Base-by-base conservation (phyloP, 176 grass and related monocot genomes). In the Zoysia japonica region DNA sequence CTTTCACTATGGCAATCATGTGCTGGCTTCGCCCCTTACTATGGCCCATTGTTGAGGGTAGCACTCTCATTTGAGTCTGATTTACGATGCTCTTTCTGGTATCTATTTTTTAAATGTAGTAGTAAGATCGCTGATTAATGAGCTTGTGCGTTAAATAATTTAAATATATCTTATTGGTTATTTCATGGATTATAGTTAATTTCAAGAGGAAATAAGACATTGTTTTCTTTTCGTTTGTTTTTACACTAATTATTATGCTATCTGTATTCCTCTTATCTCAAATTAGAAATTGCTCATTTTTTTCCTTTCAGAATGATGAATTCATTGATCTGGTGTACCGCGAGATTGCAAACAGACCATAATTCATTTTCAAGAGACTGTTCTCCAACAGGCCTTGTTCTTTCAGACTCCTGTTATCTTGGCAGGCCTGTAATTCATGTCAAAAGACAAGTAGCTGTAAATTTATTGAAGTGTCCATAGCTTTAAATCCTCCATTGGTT, bases 311-410 rank as follows among this genome's bases (percentile, higher is more conserved):
- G 90, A 89, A 78, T 4, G 72, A 84, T 51, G 70, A 81, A 51
- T 92, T 89, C 28, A 52, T 89, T 0, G 90, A 92, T 73, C 86
- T 92, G 62, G 47, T 92, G 9, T 86, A 86, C 70, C 52, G 72
- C 36, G 90, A 92, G 90, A 73, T 92, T 65, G 17, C 72, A 66
- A 89, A 78, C 71, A 84, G 86, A 59, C 80, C 89, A 35, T 74
- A 65, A 75, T 76, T 61, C 44, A 79, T 80, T 51, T 70, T 80
- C 7, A 76, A 13, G 8, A 47, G 51, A 36, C 16, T 65, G 11
- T 15, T 71, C 11, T 66, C 35, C 28, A 8, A 50, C 50, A 83
- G 68, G 60, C 59, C 50, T 67, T 47, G 16, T 48, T 42, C 49
- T 51, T 17, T 82, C 71, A 28, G 28, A 74, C 52, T 39, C 8